Evolutionary conservation across 73 alveolate genomes (phyloP).

Genomic region (Paramecium pentaurelia): DNA sequence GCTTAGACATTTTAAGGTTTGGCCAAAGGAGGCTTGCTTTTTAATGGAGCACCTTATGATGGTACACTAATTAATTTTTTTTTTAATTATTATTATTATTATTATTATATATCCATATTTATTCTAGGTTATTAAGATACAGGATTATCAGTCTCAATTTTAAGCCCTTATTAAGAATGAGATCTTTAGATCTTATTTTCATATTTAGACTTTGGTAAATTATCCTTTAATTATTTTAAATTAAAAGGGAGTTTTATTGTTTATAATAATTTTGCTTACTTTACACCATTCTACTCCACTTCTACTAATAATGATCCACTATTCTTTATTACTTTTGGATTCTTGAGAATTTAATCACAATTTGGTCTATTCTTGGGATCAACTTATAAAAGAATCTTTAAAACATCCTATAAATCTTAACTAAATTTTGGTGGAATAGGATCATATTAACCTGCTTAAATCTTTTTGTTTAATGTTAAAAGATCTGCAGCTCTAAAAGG

Average conservation of each 20-base stretch:
- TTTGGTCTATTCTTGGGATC: slow-evolving; percentile 19
- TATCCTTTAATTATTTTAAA: neutral
- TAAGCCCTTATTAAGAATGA: neutral
- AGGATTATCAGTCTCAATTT: neutral
- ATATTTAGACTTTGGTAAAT: neutral
- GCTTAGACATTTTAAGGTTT: neutral
- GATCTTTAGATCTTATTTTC: neutral
- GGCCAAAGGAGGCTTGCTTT: neutral
- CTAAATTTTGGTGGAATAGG: slow-evolving; percentile 41
- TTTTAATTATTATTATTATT: neutral
- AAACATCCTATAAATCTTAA: neutral
- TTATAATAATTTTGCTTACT: neutral
- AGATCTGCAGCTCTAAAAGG: slow-evolving; percentile 84
- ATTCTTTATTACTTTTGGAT: neutral
- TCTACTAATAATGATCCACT: neutral
- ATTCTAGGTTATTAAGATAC: neutral
- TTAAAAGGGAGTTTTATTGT: neutral
- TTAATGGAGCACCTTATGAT: neutral
- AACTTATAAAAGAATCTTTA: neutral
- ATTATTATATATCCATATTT: neutral
- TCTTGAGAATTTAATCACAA: slow-evolving; percentile 26
- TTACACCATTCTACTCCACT: neutral
- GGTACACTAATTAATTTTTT: neutral
- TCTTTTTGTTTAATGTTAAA: neutral
- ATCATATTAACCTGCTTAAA: slow-evolving; percentile 16